Conservation (phyloP, 2,329 filamentous ascomycete genomes). For the Exophiala phaeomuriformis region DNA sequence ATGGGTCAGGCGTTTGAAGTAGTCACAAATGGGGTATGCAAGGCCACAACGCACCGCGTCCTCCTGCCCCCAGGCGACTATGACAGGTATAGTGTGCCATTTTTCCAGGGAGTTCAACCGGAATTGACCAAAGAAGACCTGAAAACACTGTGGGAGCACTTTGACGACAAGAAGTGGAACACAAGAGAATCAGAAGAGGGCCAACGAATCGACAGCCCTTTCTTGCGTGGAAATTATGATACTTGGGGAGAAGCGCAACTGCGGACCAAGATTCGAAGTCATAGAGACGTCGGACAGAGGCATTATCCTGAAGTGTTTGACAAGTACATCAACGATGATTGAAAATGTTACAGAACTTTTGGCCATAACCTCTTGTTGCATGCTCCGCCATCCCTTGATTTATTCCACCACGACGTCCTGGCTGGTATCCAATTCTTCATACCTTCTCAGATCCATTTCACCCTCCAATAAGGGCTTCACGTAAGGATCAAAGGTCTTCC, state of each 20-base stretch:
- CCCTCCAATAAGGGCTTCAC: conserved; percentile 59
- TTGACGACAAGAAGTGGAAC: conserved; percentile 25
- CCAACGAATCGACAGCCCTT: conserved; percentile 43
- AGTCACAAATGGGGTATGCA: conserved; percentile 39
- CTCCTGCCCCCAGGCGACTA: conserved; percentile 35
- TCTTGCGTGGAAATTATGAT: conserved; percentile 45
- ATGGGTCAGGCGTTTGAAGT: conserved; percentile 42
- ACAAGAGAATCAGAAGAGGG: conserved; percentile 34
- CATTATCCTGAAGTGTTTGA: conserved; percentile 46
- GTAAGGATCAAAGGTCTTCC: conserved; percentile 63
- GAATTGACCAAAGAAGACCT: conserved; percentile 41
- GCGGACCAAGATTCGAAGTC: conserved; percentile 48
- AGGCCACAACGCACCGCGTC: conserved; percentile 39
- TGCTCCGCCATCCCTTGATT: neutral
- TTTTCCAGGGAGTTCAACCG: conserved; percentile 46
- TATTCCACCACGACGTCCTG: conserved; percentile 22
- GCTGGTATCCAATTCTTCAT: conserved; percentile 57
- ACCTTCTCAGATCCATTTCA: conserved; percentile 61
- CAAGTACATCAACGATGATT: conserved; percentile 40
- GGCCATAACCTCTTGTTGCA: neutral
- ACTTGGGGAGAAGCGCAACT: conserved; percentile 52
- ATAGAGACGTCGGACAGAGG: conserved; percentile 42
- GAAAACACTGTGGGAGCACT: conserved; percentile 36
- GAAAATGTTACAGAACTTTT: conserved; percentile 4
- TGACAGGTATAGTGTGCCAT: conserved; percentile 38